Percentiles rank a stretch among this genome's conserved stretches.
Evolutionary conservation across 768 basidiomycete genomes (phyloP).

Genomic region (Chalciporus sphaerocephalus): DNA sequence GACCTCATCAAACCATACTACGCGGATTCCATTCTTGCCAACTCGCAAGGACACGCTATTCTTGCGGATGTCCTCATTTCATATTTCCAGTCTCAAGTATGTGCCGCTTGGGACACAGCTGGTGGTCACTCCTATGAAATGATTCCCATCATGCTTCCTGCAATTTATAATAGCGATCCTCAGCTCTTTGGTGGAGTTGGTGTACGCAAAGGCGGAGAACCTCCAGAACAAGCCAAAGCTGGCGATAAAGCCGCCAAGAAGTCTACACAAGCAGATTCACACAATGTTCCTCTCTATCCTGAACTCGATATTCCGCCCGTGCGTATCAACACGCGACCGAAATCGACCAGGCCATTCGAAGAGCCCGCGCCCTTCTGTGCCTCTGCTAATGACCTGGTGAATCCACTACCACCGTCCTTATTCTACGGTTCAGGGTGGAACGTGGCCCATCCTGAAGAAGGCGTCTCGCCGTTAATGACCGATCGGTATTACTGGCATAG

Average conservation of each 20-base stretch:
- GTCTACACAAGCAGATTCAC: conserved; percentile 13
- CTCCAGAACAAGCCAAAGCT: conserved; percentile 43
- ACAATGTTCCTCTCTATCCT: conserved; percentile 24
- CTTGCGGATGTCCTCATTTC: conserved; percentile 88
- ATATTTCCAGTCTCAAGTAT: conserved; percentile 88
- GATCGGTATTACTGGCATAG: conserved; percentile 90
- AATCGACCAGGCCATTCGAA: conserved; percentile 53
- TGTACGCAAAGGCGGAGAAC: conserved; percentile 65
- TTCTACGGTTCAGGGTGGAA: conserved; percentile 95
- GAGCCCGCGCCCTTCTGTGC: conserved; percentile 92
- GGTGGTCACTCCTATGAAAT: conserved; percentile 64
- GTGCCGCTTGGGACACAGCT: conserved; percentile 75
- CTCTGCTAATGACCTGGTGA: conserved; percentile 95
- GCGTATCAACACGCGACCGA: conserved; percentile 67
- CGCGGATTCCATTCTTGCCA: conserved; percentile 80
- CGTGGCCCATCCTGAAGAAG: conserved; percentile 61
- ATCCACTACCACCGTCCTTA: conserved; percentile 89
- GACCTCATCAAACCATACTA: conserved; percentile 65
- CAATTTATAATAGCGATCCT: conserved; percentile 37
- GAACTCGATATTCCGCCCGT: conserved; percentile 56
- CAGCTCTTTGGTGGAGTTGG: conserved; percentile 84
- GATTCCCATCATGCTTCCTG: conserved; percentile 40
- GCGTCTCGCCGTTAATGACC: conserved; percentile 45
- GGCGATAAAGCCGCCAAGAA: conserved; percentile 31
- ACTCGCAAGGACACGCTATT: conserved; percentile 72